Conservation (phyloP, 495 filamentous ascomycete genomes). For the Podospora australis region DNA sequence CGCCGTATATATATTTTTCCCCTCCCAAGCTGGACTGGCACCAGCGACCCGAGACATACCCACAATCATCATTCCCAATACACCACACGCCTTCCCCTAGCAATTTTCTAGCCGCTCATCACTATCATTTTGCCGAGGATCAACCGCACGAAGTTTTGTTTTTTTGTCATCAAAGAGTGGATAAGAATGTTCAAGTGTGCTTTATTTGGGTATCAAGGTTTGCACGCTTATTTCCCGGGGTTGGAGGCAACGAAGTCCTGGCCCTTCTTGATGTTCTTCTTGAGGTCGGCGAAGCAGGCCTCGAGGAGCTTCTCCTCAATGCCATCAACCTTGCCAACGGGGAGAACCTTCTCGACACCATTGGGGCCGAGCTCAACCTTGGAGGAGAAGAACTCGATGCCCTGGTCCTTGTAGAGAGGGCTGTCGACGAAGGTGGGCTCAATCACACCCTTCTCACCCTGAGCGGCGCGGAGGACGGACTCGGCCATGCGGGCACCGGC, state of each 20-base stretch:
- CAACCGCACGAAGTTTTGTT: not conserved
- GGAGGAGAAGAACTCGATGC: slow-evolving; percentile 91
- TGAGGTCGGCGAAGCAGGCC: slow-evolving; percentile 75
- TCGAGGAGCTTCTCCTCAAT: slow-evolving; percentile 87
- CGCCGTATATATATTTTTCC: not conserved
- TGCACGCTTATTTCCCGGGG: slow-evolving; percentile 47
- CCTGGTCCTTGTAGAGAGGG: slow-evolving; percentile 95
- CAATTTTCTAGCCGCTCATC: not conserved
- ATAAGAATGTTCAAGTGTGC: not conserved
- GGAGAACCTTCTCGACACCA: slow-evolving; percentile 88
- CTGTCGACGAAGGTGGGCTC: slow-evolving; percentile 97
- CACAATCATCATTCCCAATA: not conserved
- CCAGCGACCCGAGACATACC: slow-evolving; percentile 1
- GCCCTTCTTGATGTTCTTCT: slow-evolving; percentile 65
- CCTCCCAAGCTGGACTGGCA: slow-evolving; percentile 5
- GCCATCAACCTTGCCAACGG: slow-evolving; percentile 72
- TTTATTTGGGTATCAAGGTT: not conserved
- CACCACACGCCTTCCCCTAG: not conserved
- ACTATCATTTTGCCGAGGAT: not conserved
- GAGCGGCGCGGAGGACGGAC: slow-evolving; percentile 81
- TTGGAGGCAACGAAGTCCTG: slow-evolving; percentile 45
- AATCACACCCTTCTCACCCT: slow-evolving; percentile 89
- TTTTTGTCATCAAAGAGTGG: not conserved
- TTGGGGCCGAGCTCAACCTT: slow-evolving; percentile 91
- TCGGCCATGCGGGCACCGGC: slow-evolving; percentile 97